Base-by-base conservation (phyloP, 768 basidiomycete genomes). In the Phaffia tasmanica region DNA sequence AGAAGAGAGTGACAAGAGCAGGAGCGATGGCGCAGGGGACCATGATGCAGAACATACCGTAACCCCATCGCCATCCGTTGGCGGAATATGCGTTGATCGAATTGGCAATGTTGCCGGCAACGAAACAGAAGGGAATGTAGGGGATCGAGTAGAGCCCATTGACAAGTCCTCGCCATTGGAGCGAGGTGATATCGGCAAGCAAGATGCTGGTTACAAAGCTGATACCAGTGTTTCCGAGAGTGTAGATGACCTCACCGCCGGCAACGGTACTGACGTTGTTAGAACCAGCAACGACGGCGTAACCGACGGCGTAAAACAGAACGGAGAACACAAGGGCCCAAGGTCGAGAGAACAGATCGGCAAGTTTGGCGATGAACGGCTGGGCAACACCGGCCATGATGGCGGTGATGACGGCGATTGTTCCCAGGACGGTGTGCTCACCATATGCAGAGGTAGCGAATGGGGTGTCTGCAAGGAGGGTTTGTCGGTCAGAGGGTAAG, bases 51-150 rank as follows among this genome's bases (percentile, higher is more conserved):
- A 63, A 57, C 57, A 65, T 29, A n/a, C 59, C 56, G 54, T 68
- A 63, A 29, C 75, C 75, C 75, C 75, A 76, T 70, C 75, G 59
- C 75, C 75, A 76, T 19, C 71, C 71, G 25, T 75, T 73, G 23
- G 27, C 16, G 27, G 56, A 18, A 57, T 72, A 56, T 25, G 62
- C 66, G 14, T 61, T 64, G 57, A 71, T 70, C 2, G 70, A 72
- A 3, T 66, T 59, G 48, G 73, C 70, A 54, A 76, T 76, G 48
- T 69, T 55, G n/a, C 73, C 72, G 2, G 73, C 72, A 54, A 76
- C 67, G 57, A 74, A 74, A 32, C 19, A 25, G 49, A 71, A 72
- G 63, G 68, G 25, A 32, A 57, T 57, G 27, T 57, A 57, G 56
- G 56, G 56, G 16, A 29, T n/a, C 7, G n/a, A n/a, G 27, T 57